Evolutionary conservation across 768 basidiomycete genomes (phyloP), one percentile per base, ranked within the genome.

Genomic region (Rhizopogon rudus): DNA sequence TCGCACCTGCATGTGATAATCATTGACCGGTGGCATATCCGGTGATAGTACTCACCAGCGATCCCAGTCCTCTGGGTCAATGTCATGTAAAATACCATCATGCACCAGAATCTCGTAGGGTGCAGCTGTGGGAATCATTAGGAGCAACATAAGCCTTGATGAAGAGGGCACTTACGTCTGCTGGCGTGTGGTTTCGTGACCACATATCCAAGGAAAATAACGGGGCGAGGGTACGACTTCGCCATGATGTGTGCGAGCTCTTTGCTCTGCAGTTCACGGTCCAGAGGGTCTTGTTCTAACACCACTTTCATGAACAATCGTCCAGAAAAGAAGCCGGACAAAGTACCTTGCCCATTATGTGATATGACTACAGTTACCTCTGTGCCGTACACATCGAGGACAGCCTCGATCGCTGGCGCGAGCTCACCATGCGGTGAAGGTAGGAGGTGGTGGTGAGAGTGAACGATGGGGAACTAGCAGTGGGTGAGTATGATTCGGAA

Each of bases 341-440:
- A n/a, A 35, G 51, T 57, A 87, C 90, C 90, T 79, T 96, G 93
- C 6, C 93, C 93, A 65, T 96, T 95, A 61, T 96, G 93, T 0
- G 91, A 79, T 9, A 95, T 88, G n/a, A 95, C 76, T 0, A 94
- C 91, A 5, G 85, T 86, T 16, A 94, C 81, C 51, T 81, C 78
- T 0, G 84, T 86, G 1, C 92, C 91, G 59, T 84, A 87, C 6
- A 92, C 76, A 51, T 93, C 87, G 13, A 95, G 73, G 2, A 89
- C 78, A 3, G 92, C 92, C 68, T 92, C 88, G 33, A 95, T 95
- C 1, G 92, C 92, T 0, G 92, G 92, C 2, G 91, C 92, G 25
- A 95, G 82, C 67, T 94, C 93, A 7, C 90, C 89, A 54, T 80
- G 67, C 17, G 93, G 93, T 1, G 92, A 94, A 0, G 93, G 93